These are phyloP conservation scores for Yamadazyma endophytica DNA, from an alignment of 805 yeast species.

Conservation along the genomic window DNA sequence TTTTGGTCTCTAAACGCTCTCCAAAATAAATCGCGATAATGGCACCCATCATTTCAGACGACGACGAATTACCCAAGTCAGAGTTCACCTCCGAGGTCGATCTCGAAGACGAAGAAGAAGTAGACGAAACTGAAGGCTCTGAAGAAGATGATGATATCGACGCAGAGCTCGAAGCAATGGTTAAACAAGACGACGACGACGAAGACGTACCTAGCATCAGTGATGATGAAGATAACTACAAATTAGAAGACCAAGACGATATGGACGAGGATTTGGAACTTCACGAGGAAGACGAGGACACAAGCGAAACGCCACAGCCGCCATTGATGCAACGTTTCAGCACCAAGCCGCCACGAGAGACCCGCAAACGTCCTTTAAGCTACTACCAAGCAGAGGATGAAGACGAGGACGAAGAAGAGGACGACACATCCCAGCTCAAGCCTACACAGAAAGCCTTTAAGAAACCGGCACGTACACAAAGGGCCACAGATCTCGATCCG, in stretches of 20 bases:
- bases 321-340: conserved; percentile 1
- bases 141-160: conserved; percentile 14
- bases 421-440: neutral
- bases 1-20: too few species aligned
- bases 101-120: conserved; percentile 9
- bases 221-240: conserved; percentile 28
- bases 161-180: conserved; percentile 12
- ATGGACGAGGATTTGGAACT: conserved; percentile 34
- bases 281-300: conserved; percentile 19
- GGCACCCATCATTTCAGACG: conserved; percentile 9
- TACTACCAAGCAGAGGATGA: conserved; percentile 21
- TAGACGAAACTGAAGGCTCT: conserved; percentile 8
- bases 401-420: conserved; percentile 4
- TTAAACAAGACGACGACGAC: conserved; percentile 14
- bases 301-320: conserved; percentile 13
- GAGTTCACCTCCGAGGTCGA: conserved; percentile 5
- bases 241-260: conserved; percentile 33
- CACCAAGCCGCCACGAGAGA: neutral
- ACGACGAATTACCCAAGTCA: too few species aligned
- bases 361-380: conserved; percentile 2
- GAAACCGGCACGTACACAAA: conserved; percentile 3
- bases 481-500: conserved; percentile 30
- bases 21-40: too few species aligned
- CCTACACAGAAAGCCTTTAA: conserved; percentile 1
- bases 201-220: conserved; percentile 15